Percentiles rank a stretch among this genome's conserved stretches.
Conservation (phyloP, 192 early-diverging fungal genomes). For the Coemansia sp. region DNA sequence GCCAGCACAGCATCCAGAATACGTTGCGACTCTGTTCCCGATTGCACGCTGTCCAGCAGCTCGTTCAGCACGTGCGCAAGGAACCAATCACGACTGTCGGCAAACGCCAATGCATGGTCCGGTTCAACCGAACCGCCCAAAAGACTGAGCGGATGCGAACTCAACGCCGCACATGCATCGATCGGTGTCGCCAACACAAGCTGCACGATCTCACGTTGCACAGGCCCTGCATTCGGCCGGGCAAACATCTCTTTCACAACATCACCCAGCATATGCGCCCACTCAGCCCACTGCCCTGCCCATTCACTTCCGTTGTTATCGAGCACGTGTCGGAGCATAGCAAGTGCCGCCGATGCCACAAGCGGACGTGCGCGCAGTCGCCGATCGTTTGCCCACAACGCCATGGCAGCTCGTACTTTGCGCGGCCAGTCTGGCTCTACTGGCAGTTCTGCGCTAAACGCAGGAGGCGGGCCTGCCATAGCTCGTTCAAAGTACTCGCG, state of each 20-base stretch:
- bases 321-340: constrained; percentile 14
- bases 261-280: constrained; percentile 13
- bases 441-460: constrained; percentile 27
- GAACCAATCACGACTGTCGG: constrained; percentile 46
- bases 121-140: constrained; percentile 18
- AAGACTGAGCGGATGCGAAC: constrained; percentile 23
- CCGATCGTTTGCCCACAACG: constrained; percentile 26
- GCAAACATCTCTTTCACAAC: constrained; percentile 15
- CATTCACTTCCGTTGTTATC: constrained; percentile 19
- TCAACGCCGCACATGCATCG: background rate
- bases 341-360: constrained; percentile 1
- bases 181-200: constrained; percentile 11
- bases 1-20: constrained; percentile 29
- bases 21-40: constrained; percentile 10
- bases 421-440: constrained; percentile 40
- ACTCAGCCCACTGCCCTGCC: constrained; percentile 32
- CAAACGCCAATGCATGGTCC: constrained; percentile 27
- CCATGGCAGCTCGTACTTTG: constrained; percentile 16
- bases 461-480: constrained; percentile 14
- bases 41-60: constrained; percentile 15
- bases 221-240: background rate
- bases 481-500: constrained; percentile 22
- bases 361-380: constrained; percentile 14
- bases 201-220: constrained; percentile 23
- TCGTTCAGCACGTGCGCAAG: constrained; percentile 21